Evolutionary conservation across 2,329 filamentous ascomycete genomes (phyloP).

Genomic region (Cytospora leucostoma): DNA sequence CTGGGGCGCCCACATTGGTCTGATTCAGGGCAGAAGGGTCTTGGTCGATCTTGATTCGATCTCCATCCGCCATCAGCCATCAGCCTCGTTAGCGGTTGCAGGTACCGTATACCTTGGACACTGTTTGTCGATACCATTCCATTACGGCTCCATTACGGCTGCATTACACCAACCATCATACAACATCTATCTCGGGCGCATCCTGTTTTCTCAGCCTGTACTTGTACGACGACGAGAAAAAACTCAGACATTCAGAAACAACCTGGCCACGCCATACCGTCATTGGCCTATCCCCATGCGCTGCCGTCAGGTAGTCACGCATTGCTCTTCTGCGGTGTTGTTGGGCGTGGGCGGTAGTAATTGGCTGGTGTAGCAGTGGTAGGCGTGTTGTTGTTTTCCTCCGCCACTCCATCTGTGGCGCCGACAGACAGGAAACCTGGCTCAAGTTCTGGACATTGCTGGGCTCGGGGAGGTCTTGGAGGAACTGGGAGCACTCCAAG

Average conservation of each 20-base stretch:
- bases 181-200: not conserved
- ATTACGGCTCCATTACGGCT: not conserved
- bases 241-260: conserved; percentile 1
- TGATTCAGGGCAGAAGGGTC: conserved; percentile 8
- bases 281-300: conserved; percentile 25
- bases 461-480: conserved; percentile 12
- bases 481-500: conserved; percentile 3
- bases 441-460: conserved; percentile 6
- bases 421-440: conserved; percentile 11
- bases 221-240: conserved; percentile 7
- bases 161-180: not conserved
- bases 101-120: conserved; percentile 5
- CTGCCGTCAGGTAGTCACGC: conserved; percentile 30
- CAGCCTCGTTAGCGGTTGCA: not conserved
- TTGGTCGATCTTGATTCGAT: conserved; percentile 17
- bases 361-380: conserved; percentile 34
- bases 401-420: conserved; percentile 1
- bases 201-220: not conserved
- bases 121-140: conserved; percentile 4
- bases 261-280: not conserved
- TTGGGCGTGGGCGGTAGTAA: conserved; percentile 33
- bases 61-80: not conserved
- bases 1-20: conserved; percentile 8
- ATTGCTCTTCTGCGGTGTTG: conserved; percentile 18
- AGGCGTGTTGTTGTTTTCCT: not conserved